Evolutionary conservation across 257 asterid species (phyloP), one percentile per base, ranked within the genome.

Genomic region (Jacaranda mimosifolia): DNA sequence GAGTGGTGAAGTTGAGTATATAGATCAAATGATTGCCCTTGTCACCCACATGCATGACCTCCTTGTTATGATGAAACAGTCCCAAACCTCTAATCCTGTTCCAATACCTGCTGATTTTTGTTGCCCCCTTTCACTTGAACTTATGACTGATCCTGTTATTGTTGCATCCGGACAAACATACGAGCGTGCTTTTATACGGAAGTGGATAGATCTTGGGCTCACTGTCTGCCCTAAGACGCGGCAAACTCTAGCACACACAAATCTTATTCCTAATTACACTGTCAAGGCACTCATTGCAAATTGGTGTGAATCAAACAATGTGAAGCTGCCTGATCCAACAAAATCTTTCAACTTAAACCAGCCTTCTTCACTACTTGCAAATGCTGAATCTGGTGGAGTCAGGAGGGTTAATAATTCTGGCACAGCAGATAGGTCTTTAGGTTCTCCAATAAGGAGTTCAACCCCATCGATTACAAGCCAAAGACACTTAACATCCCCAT

Each of bases 111-210:
- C 96, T 39, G 96, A 93, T 79, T 91, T 91, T 85, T 90, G 94
- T 82, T 93, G 98, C 77, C 98, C 97, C 57, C 94, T 91, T 63
- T 93, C 97, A 45, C 96, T 91, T 68, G 98, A 91, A 72, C 91
- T 93, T 81, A 91, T 93, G 97, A 87, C 94, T 3, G 98, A 93
- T 68, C 98, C 98, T 79, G 98, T 93, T 70, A 91, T 93, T 83
- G 92, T 93, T 79, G 93, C 94, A 51, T 93, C 97, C 73, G 98
- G 98, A 60, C 96, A 91, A 91, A 93, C 98, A n/a, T 93, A 91
- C 45, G 98, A 93, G 85, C 86, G 94, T 67, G 91, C 88, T 67
- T 93, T 89, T 73, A 93, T 93, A 63, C 85, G 91, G 73, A 86
- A 84, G 73, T 93, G 98, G 98, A 87, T 91, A 70, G 97, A 91